Conservation (phyloP, 345 rosid species). For the Eucalyptus camaldulensis region DNA sequence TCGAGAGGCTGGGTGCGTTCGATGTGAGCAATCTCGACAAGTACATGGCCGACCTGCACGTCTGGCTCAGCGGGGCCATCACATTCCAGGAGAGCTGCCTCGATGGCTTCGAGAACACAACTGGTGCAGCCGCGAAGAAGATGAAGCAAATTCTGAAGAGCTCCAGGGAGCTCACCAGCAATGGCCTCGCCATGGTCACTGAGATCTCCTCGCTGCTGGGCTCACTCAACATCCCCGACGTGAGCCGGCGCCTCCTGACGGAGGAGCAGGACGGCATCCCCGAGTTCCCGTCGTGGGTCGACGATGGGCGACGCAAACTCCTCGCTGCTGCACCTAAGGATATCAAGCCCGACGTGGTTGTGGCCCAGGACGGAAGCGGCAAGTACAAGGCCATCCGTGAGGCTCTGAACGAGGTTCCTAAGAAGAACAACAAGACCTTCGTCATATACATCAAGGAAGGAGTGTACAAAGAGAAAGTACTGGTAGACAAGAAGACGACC, state of each 20-base stretch:
- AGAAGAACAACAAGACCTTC: slow-evolving; percentile 12
- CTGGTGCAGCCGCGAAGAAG: slow-evolving; percentile 17
- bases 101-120: slow-evolving; percentile 51
- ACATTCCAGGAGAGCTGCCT: slow-evolving; percentile 71
- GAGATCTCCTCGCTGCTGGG: slow-evolving; percentile 18
- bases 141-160: slow-evolving; percentile 26
- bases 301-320: slow-evolving; percentile 12
- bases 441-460: slow-evolving; percentile 65
- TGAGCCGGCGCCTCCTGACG: slow-evolving; percentile 15
- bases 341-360: slow-evolving; percentile 32
- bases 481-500: slow-evolving; percentile 6
- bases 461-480: slow-evolving; percentile 44
- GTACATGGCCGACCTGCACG: slow-evolving; percentile 33
- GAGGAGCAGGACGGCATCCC: not conserved
- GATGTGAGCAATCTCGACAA: slow-evolving; percentile 11
- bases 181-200: slow-evolving; percentile 60
- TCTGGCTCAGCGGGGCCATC: slow-evolving; percentile 69
- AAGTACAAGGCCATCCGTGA: slow-evolving; percentile 43
- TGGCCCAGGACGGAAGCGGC: slow-evolving; percentile 70
- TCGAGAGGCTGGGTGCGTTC: slow-evolving; percentile 18
- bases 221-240: slow-evolving; percentile 7
- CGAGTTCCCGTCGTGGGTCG: slow-evolving; percentile 37
- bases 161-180: slow-evolving; percentile 45
- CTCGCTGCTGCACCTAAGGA: slow-evolving; percentile 4
- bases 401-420: slow-evolving; percentile 38